Base-by-base conservation (phyloP, 495 filamentous ascomycete genomes). In the Bombardia bombarda region DNA sequence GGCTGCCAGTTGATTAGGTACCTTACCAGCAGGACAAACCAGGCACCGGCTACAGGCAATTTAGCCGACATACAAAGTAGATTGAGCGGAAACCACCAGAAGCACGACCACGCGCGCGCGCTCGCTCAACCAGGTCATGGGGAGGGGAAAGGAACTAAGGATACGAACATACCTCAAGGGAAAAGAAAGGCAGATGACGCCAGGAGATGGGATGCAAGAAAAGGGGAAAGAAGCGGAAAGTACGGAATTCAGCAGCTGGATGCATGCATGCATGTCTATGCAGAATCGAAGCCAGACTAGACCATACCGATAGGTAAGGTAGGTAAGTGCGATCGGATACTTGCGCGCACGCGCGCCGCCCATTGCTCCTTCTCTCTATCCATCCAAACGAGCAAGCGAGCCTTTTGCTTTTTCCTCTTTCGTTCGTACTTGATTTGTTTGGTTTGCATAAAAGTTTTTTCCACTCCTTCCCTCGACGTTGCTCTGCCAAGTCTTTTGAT, bases 1-100 rank as follows among this genome's bases (percentile, higher is more conserved):
- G n/a, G n/a, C 25, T 42, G 42, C 38, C 46, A 49, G 38, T 45
- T 46, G 41, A 43, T 40, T 32, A 42, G n/a, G n/a, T n/a, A n/a
- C n/a, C n/a, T n/a, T n/a, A n/a, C 21, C 35, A 44, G 38, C 41
- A 43, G 31, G 36, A 39, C 45, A 24, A 32, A 36, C 25, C 26
- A 24, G 35, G 33, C 33, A 32, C 21, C 41, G 41, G 26, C 40
- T 36, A 46, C 51, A 52, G 49, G 22, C 32, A 51, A 62, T 62
- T 61, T 62, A 60, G 58, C 56, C 58, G 49, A 57, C 52, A 44
- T 47, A 47, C 26, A n/a, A n/a, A 22, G 30, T 56, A 58, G 34
- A 58, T 61, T 61, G 52, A 45, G 32, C 25, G 45, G 47, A 17
- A 44, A 45, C 49, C 28, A 38, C 43, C 52, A 45, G 42, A 41